Percentiles rank a stretch among this genome's conserved stretches.
Evolutionary conservation across 768 basidiomycete genomes (phyloP).

Genomic region (Lactifluus echinatus): DNA sequence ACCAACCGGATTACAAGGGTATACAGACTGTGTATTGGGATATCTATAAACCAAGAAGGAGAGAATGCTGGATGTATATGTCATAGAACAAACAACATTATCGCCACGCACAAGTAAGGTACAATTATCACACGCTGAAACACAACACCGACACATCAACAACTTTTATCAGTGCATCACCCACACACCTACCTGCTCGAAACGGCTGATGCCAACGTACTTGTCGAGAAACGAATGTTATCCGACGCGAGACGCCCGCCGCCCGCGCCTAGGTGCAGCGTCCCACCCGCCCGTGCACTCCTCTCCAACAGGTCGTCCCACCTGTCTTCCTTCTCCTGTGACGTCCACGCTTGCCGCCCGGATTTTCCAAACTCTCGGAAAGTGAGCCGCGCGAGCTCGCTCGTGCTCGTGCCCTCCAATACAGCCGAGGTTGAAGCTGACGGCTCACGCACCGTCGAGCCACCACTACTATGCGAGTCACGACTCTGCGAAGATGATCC

Average conservation of each 20-base stretch:
- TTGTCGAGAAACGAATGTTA: conserved; percentile 31
- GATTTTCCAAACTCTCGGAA: conserved; percentile 41
- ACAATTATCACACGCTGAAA: not conserved
- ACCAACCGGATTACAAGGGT: not conserved
- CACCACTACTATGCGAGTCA: conserved; percentile 13
- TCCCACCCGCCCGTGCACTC: conserved; percentile 66
- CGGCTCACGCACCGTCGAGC: conserved; percentile 13
- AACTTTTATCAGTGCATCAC: not conserved
- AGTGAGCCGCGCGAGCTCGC: conserved; percentile 29
- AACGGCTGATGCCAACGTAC: conserved; percentile 10
- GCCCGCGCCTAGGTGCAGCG: conserved; percentile 43
- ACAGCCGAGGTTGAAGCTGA: conserved; percentile 6
- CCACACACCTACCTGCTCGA: not conserved
- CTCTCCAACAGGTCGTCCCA: conserved; percentile 63
- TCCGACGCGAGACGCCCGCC: conserved; percentile 38
- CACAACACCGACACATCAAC: not conserved
- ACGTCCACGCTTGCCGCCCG: conserved; percentile 38
- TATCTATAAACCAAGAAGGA: not conserved
- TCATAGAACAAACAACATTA: not conserved
- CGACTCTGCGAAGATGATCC: conserved; percentile 23
- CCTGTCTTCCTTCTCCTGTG: conserved; percentile 61
- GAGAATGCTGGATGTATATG: not conserved
- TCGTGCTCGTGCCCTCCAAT: not conserved
- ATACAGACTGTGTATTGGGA: not conserved
- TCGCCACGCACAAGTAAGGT: not conserved